Conservation (phyloP, 2,329 filamentous ascomycete species). For the Colletotrichum endophyticum region DNA sequence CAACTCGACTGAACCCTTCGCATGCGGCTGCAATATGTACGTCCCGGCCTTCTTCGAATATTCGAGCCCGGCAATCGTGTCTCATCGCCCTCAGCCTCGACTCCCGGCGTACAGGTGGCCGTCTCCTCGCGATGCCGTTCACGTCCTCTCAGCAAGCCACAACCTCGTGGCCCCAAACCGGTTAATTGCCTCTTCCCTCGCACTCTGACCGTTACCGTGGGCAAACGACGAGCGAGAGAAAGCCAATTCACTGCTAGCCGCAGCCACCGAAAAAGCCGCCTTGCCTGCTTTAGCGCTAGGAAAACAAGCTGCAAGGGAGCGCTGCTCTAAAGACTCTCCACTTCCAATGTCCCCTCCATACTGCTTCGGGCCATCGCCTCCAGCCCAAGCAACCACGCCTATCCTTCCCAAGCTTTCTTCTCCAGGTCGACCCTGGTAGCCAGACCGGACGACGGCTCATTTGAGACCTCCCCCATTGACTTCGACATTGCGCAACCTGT, state of each 20-base stretch:
- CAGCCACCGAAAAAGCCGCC: constrained; percentile 3
- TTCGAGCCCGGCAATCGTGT: neutral
- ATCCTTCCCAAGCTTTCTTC: neutral
- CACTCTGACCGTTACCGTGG: neutral
- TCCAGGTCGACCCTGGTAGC: constrained; percentile 6
- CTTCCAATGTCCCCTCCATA: neutral
- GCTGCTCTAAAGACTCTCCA: neutral
- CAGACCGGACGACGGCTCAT: neutral
- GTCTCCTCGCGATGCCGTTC: neutral
- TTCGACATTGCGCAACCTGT: neutral
- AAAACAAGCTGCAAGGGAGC: constrained; percentile 4
- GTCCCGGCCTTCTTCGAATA: neutral
- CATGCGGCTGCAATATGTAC: neutral
- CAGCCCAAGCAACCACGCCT: neutral
- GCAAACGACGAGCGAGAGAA: neutral
- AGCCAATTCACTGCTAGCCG: neutral
- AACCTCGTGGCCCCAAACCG: neutral
- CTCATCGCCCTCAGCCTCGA: neutral
- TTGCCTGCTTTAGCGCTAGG: constrained; percentile 2
- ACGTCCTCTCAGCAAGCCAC: neutral
- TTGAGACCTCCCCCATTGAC: neutral
- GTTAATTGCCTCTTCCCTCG: neutral
- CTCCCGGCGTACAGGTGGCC: neutral
- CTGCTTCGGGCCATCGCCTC: constrained; percentile 11
- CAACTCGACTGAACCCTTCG: neutral